phyloP scores from a whole-genome alignment of 192 early-diverging fungal genomes.

The Phlyctochytrium bullatum region DNA sequence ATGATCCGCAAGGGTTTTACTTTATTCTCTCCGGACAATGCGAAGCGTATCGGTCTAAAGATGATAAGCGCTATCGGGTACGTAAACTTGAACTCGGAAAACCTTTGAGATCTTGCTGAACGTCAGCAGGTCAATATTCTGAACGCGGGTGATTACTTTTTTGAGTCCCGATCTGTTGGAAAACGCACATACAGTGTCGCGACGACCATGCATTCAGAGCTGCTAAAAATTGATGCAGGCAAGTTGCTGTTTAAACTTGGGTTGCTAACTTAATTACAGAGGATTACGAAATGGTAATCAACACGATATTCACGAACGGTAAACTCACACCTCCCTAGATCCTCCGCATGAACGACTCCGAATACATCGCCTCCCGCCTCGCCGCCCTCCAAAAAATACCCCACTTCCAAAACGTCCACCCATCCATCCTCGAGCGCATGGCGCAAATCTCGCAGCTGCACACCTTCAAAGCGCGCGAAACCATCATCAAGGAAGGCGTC shows the following conservation, averaged over 20 bases:
- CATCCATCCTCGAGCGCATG: neutral
- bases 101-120: neutral
- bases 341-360: neutral
- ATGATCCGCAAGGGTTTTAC: neutral
- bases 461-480: conserved; percentile 15
- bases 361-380: neutral
- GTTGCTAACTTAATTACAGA: neutral
- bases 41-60: neutral
- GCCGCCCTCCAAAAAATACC: neutral
- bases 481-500: conserved; percentile 25
- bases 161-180: neutral
- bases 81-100: neutral
- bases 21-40: conserved; percentile 16
- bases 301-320: neutral
- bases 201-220: conserved; percentile 1
- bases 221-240: conserved; percentile 1
- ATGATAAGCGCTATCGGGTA: neutral
- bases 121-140: conserved; percentile 1
- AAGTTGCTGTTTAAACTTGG: neutral
- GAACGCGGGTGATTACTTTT: conserved; percentile 11
- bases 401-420: conserved; percentile 3
- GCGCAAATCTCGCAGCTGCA: conserved; percentile 11
- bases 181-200: conserved; percentile 9
- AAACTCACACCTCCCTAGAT: conserved; percentile 7
- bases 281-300: neutral